Conservation (phyloP, 768 basidiomycete species). For the Wakefieldia striispora region DNA sequence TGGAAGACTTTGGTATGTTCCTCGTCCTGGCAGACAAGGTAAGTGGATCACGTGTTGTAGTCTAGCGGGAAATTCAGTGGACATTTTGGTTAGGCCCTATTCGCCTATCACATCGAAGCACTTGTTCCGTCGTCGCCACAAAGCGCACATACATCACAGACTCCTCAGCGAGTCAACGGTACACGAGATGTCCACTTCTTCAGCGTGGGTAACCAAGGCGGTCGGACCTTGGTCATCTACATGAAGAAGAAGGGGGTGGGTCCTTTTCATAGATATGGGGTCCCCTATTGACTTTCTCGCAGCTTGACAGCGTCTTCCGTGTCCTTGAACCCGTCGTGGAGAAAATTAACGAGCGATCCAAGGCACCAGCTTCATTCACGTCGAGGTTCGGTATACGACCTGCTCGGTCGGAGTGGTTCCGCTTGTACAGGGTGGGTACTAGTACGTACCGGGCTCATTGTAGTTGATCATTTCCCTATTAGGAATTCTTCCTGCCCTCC, state of each 20-base stretch:
- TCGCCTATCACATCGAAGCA: slow-evolving; percentile 95
- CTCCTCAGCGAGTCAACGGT: slow-evolving; percentile 88
- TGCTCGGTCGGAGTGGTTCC: slow-evolving; percentile 91
- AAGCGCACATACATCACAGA: slow-evolving; percentile 64
- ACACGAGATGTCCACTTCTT: slow-evolving; percentile 95
- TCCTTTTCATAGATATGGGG: not conserved
- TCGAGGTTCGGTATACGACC: slow-evolving; percentile 76
- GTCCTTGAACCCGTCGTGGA: slow-evolving; percentile 96
- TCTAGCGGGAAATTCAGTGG: not conserved
- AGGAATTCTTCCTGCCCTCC: slow-evolving; percentile 90
- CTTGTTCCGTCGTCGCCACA: slow-evolving; percentile 85
- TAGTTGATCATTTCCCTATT: not conserved
- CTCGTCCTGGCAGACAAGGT: slow-evolving; percentile 93
- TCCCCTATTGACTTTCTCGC: slow-evolving; percentile 1
- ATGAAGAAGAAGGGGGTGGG: slow-evolving; percentile 91
- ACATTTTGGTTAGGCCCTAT: slow-evolving; percentile 55
- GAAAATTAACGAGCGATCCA: slow-evolving; percentile 77
- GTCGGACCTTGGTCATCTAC: slow-evolving; percentile 87
- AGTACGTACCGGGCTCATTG: not conserved
- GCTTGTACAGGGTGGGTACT: slow-evolving; percentile 67
- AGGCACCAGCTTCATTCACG: slow-evolving; percentile 66
- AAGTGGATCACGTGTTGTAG: not conserved
- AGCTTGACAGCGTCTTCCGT: slow-evolving; percentile 91
- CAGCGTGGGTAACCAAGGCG: slow-evolving; percentile 83
- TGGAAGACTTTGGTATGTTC: slow-evolving; percentile 96